These are phyloP conservation scores for Phalaenopsis equestris DNA, from an alignment of 106 monocot species.

Conservation along the genomic window DNA sequence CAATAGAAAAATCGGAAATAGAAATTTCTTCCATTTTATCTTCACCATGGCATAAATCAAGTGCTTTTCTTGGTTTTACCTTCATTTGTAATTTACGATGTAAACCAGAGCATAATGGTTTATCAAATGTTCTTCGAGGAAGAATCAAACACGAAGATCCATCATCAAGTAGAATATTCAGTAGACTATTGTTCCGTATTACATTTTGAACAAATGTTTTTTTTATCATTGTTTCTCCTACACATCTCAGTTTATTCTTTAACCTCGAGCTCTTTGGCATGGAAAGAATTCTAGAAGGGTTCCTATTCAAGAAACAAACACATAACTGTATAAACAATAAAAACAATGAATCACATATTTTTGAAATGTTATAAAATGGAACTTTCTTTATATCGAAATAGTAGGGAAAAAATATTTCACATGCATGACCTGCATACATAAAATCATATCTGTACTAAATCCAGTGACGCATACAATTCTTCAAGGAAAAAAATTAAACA, in stretches of 20 bases:
- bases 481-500: no score
- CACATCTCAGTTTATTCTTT: constrained; percentile 72
- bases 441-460: background rate
- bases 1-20: constrained; percentile 19
- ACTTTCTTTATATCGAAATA: background rate
- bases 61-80: constrained; percentile 49
- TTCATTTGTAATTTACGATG: constrained; percentile 35
- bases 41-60: constrained; percentile 41
- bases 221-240: constrained; percentile 88
- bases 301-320: constrained; percentile 28
- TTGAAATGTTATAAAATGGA: background rate
- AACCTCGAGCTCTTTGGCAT: constrained; percentile 79
- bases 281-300: constrained; percentile 19
- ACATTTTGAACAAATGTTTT: constrained; percentile 67
- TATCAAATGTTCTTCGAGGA: constrained; percentile 38
- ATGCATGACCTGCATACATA: background rate
- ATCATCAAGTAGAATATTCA: constrained; percentile 42
- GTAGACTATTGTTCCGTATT: constrained; percentile 51
- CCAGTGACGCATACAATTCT: no score
- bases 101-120: constrained; percentile 24
- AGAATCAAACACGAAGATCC: constrained; percentile 69
- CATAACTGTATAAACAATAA: background rate
- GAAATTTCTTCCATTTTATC: constrained; percentile 34
- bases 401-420: background rate
- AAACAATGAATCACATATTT: background rate